These are phyloP conservation scores for Calonectria naviculata DNA, from an alignment of 2,329 filamentous ascomycete species.

Conservation along the genomic window DNA sequence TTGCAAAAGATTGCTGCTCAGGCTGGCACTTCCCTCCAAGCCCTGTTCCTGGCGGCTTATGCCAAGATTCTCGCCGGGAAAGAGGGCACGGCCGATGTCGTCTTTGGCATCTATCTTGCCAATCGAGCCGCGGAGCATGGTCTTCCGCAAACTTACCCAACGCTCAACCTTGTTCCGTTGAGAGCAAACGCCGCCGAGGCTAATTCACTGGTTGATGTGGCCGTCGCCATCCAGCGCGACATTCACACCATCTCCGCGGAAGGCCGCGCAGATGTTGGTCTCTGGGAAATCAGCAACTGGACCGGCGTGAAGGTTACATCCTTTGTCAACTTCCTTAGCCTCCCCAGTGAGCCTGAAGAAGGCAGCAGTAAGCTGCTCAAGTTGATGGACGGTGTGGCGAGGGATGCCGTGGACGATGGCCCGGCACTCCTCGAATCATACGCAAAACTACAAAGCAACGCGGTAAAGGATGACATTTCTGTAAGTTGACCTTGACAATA, in stretches of 20 bases:
- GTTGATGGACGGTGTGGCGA: constrained; percentile 8
- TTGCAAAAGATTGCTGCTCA: constrained; percentile 51
- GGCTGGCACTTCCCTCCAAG: constrained; percentile 75
- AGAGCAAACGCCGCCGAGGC: constrained; percentile 56
- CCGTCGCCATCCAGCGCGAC: constrained; percentile 74
- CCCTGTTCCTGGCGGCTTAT: constrained; percentile 80
- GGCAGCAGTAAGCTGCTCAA: constrained; percentile 2
- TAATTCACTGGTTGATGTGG: constrained; percentile 58
- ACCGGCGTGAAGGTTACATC: constrained; percentile 76
- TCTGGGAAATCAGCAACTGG: constrained; percentile 81
- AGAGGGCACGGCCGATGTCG: constrained; percentile 53
- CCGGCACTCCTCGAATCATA: constrained; percentile 7
- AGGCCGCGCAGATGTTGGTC: constrained; percentile 65
- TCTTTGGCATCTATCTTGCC: constrained; percentile 86
- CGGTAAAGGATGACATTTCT: constrained; percentile 38
- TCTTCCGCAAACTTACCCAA: constrained; percentile 69
- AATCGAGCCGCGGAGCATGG: constrained; percentile 72
- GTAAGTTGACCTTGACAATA: constrained; percentile 33
- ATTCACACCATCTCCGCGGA: constrained; percentile 67
- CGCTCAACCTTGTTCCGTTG: constrained; percentile 83
- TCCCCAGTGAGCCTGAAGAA: constrained; percentile 47
- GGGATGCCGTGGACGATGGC: not conserved
- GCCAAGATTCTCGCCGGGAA: constrained; percentile 56
- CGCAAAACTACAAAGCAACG: constrained; percentile 34
- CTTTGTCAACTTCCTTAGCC: constrained; percentile 84